A percentile compares a stretch with the other conserved stretches of the same genome.
Evolutionary conservation across 257 asterid genomes (phyloP).

Genomic region (Fraxinus americana): DNA sequence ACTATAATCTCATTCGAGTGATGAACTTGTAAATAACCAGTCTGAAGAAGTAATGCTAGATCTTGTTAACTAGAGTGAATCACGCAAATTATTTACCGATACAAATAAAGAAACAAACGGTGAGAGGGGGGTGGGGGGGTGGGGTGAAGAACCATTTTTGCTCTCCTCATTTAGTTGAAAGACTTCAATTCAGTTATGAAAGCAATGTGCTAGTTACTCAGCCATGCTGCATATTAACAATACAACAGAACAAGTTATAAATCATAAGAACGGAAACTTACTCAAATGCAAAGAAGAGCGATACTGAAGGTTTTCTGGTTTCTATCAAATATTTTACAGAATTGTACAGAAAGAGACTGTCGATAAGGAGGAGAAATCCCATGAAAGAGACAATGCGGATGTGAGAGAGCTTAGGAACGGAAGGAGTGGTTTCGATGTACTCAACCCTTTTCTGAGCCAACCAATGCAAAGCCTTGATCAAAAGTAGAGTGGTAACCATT

Average conservation of each 20-base stretch:
- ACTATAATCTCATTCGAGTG: background rate
- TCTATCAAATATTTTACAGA: constrained; percentile 62
- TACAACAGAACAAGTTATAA: background rate
- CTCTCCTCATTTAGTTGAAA: background rate
- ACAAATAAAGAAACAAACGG: background rate
- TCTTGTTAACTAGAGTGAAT: background rate
- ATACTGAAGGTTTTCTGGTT: constrained; percentile 83
- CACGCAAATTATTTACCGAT: background rate
- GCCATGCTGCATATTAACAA: background rate
- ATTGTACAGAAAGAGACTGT: constrained; percentile 63
- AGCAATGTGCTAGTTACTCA: background rate
- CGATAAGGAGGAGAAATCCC: constrained; percentile 82
- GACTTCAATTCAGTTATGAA: background rate
- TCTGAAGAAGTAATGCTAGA: background rate
- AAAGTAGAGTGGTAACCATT: constrained; percentile 82
- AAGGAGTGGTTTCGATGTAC: constrained; percentile 91
- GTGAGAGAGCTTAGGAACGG: constrained; percentile 76
- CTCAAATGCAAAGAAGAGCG: constrained; percentile 95
- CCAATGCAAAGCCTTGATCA: constrained; percentile 97
- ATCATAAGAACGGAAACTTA: constrained; percentile 40
- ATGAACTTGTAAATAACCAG: background rate
- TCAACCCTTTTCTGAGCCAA: constrained; percentile 98
- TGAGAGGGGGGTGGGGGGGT: background rate
- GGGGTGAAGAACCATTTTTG: background rate
- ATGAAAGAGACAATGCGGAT: constrained; percentile 80